Evolutionary conservation across 306 rosid species (phyloP).

Genomic region (Ziziphus jujuba): DNA sequence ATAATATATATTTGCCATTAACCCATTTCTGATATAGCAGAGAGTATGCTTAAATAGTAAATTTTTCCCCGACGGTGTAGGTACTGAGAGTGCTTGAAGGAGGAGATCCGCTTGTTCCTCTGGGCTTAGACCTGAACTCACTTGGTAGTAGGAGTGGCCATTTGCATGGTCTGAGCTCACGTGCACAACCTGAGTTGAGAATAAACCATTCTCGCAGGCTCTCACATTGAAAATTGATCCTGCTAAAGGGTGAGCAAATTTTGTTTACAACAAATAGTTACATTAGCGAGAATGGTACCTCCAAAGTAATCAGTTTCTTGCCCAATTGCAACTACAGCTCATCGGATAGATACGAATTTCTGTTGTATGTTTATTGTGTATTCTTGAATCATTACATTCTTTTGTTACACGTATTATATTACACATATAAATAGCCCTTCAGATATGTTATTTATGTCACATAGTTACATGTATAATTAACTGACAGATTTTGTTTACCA

Average conservation of each 20-base stretch:
- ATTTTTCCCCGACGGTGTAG: constrained; percentile 36
- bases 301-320: not conserved
- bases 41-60: not conserved
- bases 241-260: constrained; percentile 18
- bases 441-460: not conserved
- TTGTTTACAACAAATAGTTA: not conserved
- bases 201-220: constrained; percentile 71
- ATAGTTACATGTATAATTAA: not conserved
- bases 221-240: constrained; percentile 58
- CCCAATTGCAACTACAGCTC: not conserved
- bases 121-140: constrained; percentile 61
- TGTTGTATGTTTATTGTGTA: too few relatives aligned
- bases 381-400: not conserved
- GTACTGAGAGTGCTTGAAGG: constrained; percentile 90
- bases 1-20: not conserved
- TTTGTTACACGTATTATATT: not conserved
- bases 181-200: constrained; percentile 43
- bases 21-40: not conserved
- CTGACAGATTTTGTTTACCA: too few relatives aligned
- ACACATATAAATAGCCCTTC: not conserved
- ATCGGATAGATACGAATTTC: too few relatives aligned
- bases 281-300: not conserved
- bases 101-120: constrained; percentile 58
- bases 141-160: constrained; percentile 77
- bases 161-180: constrained; percentile 55